phyloP scores from a whole-genome alignment of 2,329 filamentous ascomycete genomes.

The Aureobasidium mangrovei region DNA sequence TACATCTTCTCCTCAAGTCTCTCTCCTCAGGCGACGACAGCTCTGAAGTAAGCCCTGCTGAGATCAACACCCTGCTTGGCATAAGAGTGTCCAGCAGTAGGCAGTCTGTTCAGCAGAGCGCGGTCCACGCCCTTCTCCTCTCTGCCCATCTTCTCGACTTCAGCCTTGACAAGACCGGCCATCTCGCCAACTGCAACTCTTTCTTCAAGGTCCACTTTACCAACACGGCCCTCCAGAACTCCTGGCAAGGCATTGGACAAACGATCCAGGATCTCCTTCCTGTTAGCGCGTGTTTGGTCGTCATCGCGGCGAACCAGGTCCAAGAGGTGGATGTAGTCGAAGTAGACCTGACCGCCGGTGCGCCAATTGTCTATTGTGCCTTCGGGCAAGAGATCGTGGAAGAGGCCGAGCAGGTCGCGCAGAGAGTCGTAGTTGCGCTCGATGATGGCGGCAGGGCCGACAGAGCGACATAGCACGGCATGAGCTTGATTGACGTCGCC shows the following conservation, averaged over 20 bases:
- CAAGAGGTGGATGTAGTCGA: conserved; percentile 48
- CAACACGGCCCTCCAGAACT: conserved; percentile 9
- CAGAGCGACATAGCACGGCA: conserved; percentile 66
- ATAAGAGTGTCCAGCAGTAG: conserved; percentile 14
- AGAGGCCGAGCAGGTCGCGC: conserved; percentile 60
- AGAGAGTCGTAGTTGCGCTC: conserved; percentile 69
- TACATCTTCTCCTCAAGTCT: no score
- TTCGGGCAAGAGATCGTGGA: conserved; percentile 37
- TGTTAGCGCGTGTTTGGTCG: conserved; percentile 18
- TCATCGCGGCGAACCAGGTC: conserved; percentile 25
- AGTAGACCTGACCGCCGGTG: conserved; percentile 71
- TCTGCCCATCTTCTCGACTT: conserved; percentile 12
- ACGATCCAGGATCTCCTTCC: conserved; percentile 20
- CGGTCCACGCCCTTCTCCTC: conserved; percentile 13
- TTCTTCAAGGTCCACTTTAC: conserved; percentile 15
- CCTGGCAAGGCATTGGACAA: conserved; percentile 12
- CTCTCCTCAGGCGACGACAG: conserved; percentile 5
- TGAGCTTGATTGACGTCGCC: conserved; percentile 73
- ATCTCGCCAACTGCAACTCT: conserved; percentile 17
- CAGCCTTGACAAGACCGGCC: conserved; percentile 14
- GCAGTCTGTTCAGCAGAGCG: conserved; percentile 10
- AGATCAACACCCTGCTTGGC: conserved; percentile 15
- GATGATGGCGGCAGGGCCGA: conserved; percentile 75
- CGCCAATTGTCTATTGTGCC: conserved; percentile 62
- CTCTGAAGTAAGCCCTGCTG: conserved; percentile 9